phyloP scores from a whole-genome alignment of 2,329 filamentous ascomycete genomes.

The Blastomyces parvus region DNA sequence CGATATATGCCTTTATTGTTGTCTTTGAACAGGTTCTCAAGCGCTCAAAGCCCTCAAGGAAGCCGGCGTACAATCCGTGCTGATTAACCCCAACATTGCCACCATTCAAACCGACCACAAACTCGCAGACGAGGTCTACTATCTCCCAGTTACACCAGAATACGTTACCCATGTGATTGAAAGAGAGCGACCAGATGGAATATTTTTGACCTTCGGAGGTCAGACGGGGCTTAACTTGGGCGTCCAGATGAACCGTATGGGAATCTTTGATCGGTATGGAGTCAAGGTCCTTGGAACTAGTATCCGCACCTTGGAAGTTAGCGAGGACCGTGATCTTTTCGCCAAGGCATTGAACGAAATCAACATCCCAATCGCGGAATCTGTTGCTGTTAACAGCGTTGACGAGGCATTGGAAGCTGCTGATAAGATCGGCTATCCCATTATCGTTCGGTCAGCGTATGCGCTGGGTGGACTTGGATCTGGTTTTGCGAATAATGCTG shows the following conservation, averaged over 20 bases:
- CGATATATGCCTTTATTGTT: neutral
- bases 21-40: conserved; percentile 61
- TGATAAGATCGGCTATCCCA: conserved; percentile 81
- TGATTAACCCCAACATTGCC: conserved; percentile 97
- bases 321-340: conserved; percentile 93
- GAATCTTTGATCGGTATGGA: conserved; percentile 87
- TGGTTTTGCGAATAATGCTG: conserved; percentile 86
- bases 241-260: conserved; percentile 94
- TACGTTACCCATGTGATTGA: conserved; percentile 98
- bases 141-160: conserved; percentile 92
- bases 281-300: conserved; percentile 94
- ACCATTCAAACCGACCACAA: conserved; percentile 97
- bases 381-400: conserved; percentile 80
- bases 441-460: conserved; percentile 95
- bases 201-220: conserved; percentile 93
- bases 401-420: conserved; percentile 89
- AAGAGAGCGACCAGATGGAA: conserved; percentile 88
- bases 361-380: conserved; percentile 93
- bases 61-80: conserved; percentile 78
- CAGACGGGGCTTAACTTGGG: conserved; percentile 95
- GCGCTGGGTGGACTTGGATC: conserved; percentile 92
- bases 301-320: conserved; percentile 85
- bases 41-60: conserved; percentile 95
- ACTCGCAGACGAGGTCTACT: conserved; percentile 95
- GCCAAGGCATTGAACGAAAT: conserved; percentile 94